phyloP scores from a whole-genome alignment of 495 filamentous ascomycete species.

The Penicillium malachiteum region DNA sequence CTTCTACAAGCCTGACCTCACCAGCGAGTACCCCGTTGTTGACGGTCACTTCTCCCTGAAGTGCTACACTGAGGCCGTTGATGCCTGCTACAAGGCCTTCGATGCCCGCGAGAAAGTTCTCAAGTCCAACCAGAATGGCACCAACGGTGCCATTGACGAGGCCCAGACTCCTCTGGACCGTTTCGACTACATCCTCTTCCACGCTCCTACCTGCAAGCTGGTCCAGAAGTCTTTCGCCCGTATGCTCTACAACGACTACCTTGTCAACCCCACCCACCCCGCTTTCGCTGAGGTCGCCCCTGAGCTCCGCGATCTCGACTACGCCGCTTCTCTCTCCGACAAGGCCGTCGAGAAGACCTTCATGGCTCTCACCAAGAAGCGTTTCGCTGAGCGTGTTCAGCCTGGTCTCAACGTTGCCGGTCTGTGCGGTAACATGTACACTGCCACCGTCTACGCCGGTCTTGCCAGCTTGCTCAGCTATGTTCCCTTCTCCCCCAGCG shows the following conservation, averaged over 20 bases:
- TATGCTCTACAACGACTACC: slow-evolving; percentile 95
- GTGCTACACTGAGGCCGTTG: slow-evolving; percentile 95
- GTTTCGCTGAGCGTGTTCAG: slow-evolving; percentile 82
- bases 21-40: slow-evolving; percentile 95
- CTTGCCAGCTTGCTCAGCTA: slow-evolving; percentile 75
- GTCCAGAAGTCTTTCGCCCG: slow-evolving; percentile 94
- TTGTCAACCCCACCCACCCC: slow-evolving; percentile 69
- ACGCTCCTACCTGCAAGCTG: slow-evolving; percentile 96
- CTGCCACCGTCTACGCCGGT: slow-evolving; percentile 87
- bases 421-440: slow-evolving; percentile 99
- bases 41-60: slow-evolving; percentile 93
- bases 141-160: slow-evolving; percentile 54
- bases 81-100: slow-evolving; percentile 95
- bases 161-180: slow-evolving; percentile 75
- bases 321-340: slow-evolving; percentile 82
- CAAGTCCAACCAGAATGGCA: slow-evolving; percentile 62
- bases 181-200: slow-evolving; percentile 95
- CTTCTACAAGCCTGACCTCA: slow-evolving; percentile 98
- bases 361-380: slow-evolving; percentile 94
- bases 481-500: slow-evolving; percentile 63
- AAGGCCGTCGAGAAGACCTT: slow-evolving; percentile 97
- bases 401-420: slow-evolving; percentile 85
- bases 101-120: slow-evolving; percentile 75
- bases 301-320: slow-evolving; percentile 82
- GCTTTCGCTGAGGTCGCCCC: slow-evolving; percentile 84